phyloP scores from a whole-genome alignment of 2,329 filamentous ascomycete genomes.

The Leptographium procerum region DNA sequence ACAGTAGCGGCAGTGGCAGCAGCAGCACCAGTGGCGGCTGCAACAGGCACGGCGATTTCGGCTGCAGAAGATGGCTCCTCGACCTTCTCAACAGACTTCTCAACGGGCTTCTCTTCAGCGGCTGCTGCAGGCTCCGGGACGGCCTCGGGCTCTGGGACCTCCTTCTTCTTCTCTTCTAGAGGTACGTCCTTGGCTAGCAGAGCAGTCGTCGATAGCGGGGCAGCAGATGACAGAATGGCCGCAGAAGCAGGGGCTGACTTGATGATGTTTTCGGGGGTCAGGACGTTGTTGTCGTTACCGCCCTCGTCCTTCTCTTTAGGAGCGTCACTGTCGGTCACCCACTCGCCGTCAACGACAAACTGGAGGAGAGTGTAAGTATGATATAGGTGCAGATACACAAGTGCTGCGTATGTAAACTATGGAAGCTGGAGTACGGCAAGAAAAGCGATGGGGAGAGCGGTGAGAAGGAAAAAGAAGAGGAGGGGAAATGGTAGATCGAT shows the following conservation, averaged over 20 bases:
- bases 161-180: not conserved
- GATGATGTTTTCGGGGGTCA: constrained; percentile 61
- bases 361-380: constrained; percentile 23
- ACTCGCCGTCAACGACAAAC: constrained; percentile 92
- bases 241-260: constrained; percentile 33
- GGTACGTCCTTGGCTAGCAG: constrained; percentile 36
- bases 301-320: constrained; percentile 72
- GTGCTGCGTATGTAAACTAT: too few species aligned
- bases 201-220: constrained; percentile 60
- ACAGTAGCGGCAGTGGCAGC: constrained; percentile 3
- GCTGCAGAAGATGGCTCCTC: not conserved
- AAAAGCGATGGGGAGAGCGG: constrained; percentile 2
- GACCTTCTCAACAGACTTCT: not conserved
- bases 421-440: constrained; percentile 5
- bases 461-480: not conserved
- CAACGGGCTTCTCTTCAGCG: not conserved
- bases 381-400: too few species aligned
- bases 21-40: constrained; percentile 4
- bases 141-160: not conserved
- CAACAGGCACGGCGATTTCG: constrained; percentile 1
- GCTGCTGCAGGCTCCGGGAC: not conserved
- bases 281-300: constrained; percentile 88
- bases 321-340: constrained; percentile 71
- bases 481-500: not conserved
- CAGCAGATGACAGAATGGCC: constrained; percentile 49